Percentiles rank a stretch among this genome's conserved stretches.
phyloP scores from a whole-genome alignment of 176 grass and related monocot genomes.

The Carex myosuroides region DNA sequence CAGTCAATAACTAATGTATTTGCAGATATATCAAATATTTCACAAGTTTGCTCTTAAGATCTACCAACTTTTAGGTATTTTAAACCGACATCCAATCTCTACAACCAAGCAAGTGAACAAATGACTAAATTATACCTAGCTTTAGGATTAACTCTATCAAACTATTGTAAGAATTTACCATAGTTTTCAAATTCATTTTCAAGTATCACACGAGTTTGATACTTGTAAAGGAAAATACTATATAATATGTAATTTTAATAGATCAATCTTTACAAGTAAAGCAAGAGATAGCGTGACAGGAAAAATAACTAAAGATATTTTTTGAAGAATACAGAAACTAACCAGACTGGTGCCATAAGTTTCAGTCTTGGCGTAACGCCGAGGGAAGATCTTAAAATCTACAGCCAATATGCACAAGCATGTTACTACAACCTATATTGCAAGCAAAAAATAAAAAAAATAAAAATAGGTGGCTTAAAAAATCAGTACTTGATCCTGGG shows the following conservation, averaged over 20 bases:
- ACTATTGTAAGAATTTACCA: neutral
- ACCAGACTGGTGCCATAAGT: conserved; percentile 81
- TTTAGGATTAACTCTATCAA: neutral
- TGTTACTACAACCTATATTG: conserved; percentile 74
- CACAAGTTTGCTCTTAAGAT: neutral
- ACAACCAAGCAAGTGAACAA: neutral
- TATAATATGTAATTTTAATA: neutral
- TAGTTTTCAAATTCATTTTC: neutral
- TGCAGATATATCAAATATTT: neutral
- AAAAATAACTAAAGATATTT: conserved; percentile 8
- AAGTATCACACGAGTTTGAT: neutral
- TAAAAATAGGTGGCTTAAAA: neutral
- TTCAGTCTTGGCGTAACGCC: conserved; percentile 87
- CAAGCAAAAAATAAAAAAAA: neutral
- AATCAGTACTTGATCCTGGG: neutral
- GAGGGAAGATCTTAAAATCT: conserved; percentile 88
- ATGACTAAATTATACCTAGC: neutral
- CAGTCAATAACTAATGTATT: neutral
- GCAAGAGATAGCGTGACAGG: neutral
- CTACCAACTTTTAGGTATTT: neutral
- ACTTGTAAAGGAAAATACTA: neutral
- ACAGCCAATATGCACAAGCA: conserved; percentile 93
- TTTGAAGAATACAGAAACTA: conserved; percentile 29
- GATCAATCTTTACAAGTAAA: conserved; percentile 5
- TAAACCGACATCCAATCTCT: neutral